Evolutionary conservation across 2,329 filamentous ascomycete species (phyloP).

Genomic region (Hirsutella thompsonii): DNA sequence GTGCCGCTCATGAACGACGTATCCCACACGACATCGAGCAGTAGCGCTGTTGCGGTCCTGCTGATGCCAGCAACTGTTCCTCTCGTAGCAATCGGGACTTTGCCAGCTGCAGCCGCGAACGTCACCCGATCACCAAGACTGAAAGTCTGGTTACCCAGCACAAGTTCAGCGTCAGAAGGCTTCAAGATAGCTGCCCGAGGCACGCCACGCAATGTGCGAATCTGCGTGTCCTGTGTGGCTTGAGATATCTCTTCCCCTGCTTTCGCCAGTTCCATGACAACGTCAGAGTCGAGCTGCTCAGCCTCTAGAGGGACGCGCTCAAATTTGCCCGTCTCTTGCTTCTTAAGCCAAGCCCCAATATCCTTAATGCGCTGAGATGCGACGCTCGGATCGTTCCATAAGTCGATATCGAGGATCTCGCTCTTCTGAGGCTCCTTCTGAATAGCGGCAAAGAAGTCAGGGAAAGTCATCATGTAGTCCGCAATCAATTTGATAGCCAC

Average conservation of each 20-base stretch:
- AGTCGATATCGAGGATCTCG: slow-evolving; percentile 71
- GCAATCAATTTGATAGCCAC: slow-evolving; percentile 70
- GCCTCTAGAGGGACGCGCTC: slow-evolving; percentile 94
- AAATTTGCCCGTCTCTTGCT: slow-evolving; percentile 79
- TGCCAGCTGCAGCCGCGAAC: slow-evolving; percentile 84
- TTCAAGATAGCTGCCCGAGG: slow-evolving; percentile 82
- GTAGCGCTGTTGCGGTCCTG: slow-evolving; percentile 65
- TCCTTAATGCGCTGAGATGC: slow-evolving; percentile 81
- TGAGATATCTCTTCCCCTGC: slow-evolving; percentile 54
- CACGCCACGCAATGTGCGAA: slow-evolving; percentile 65
- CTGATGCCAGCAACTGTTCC: slow-evolving; percentile 95
- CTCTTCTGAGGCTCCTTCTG: slow-evolving; percentile 75
- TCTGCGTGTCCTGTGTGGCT: slow-evolving; percentile 37
- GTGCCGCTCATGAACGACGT: slow-evolving; percentile 95
- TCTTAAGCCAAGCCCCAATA: slow-evolving; percentile 86
- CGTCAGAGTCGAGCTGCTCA: slow-evolving; percentile 85
- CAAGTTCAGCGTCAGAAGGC: slow-evolving; percentile 90
- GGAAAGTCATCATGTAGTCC: slow-evolving; percentile 87
- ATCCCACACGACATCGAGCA: slow-evolving; percentile 91
- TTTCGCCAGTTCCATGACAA: slow-evolving; percentile 68
- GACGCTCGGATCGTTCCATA: slow-evolving; percentile 61
- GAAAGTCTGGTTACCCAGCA: slow-evolving; percentile 75
- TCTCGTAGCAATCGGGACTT: slow-evolving; percentile 82
- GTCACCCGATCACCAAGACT: slow-evolving; percentile 79
- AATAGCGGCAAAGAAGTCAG: slow-evolving; percentile 86